A percentile compares a stretch with the other conserved stretches of the same genome.
Evolutionary conservation across 345 rosid genomes (phyloP).

Genomic region (Eucalyptus cloeziana): DNA sequence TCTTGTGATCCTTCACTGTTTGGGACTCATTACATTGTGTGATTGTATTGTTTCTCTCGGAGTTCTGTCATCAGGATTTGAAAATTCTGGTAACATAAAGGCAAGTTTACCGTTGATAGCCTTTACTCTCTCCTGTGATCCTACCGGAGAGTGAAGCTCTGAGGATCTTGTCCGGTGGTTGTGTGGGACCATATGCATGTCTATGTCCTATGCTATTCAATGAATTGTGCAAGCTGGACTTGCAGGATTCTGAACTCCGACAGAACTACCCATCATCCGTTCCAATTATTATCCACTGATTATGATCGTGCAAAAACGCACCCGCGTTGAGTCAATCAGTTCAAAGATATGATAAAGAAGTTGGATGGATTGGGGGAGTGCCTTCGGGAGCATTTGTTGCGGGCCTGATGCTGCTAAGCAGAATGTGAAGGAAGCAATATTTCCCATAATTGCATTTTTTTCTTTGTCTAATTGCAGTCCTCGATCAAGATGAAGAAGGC

Average conservation of each 20-base stretch:
- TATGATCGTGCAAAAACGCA: neutral
- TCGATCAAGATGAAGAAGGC: neutral
- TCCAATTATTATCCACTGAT: neutral
- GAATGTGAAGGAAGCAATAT: neutral
- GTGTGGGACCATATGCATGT: neutral
- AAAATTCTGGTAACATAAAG: neutral
- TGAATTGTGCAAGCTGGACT: neutral
- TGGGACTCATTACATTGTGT: neutral
- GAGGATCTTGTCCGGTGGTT: neutral
- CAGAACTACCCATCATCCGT: neutral
- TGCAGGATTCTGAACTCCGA: neutral
- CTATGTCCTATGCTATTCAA: neutral
- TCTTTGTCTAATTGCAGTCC: neutral
- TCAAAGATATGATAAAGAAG: neutral
- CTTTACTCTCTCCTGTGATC: neutral
- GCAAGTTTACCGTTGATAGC: neutral
- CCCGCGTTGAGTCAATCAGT: neutral
- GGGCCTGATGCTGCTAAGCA: neutral
- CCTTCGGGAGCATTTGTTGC: neutral
- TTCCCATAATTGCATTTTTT: neutral
- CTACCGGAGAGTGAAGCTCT: neutral
- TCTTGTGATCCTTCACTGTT: neutral
- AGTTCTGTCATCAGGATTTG: neutral
- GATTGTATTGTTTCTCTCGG: neutral
- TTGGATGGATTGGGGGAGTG: neutral